A percentile compares a stretch with the other conserved stretches of the same genome.
Conservation (phyloP, 768 basidiomycete species). For the Suillus brevipes region DNA sequence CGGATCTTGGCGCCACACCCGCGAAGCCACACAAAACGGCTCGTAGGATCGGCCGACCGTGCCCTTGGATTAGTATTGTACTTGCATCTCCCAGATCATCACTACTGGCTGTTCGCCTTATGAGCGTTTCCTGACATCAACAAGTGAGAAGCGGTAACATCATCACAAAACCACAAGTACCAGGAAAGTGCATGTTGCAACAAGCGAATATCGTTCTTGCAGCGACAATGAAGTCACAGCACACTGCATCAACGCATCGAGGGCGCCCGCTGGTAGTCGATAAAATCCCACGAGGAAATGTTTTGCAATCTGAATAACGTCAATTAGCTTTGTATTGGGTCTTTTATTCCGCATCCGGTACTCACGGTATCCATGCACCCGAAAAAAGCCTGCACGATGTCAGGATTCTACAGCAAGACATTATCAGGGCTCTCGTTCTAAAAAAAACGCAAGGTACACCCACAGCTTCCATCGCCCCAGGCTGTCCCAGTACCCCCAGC, state of each 20-base stretch:
- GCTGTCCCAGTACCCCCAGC: constrained; percentile 50
- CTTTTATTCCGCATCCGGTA: constrained; percentile 10
- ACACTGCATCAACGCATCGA: constrained; percentile 71
- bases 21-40: constrained; percentile 81
- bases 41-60: constrained; percentile 69
- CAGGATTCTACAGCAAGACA: constrained; percentile 66
- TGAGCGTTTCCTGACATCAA: constrained; percentile 54
- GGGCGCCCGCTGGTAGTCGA: constrained; percentile 58
- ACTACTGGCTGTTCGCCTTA: constrained; percentile 63
- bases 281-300: constrained; percentile 49
- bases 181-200: constrained; percentile 78
- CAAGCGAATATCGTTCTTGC: constrained; percentile 85
- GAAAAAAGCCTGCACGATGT: constrained; percentile 89
- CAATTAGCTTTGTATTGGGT: not conserved
- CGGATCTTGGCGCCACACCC: constrained; percentile 79
- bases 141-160: not conserved
- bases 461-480: constrained; percentile 72
- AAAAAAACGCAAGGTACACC: constrained; percentile 24
- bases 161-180: constrained; percentile 44
- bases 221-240: constrained; percentile 64
- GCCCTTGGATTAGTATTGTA: constrained; percentile 47
- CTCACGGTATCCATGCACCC: constrained; percentile 74
- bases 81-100: constrained; percentile 61
- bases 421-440: constrained; percentile 12
- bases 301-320: not conserved